A percentile compares a stretch with the other conserved stretches of the same genome.
phyloP scores from a whole-genome alignment of 768 basidiomycete genomes.

The Pisolithus orientalis region DNA sequence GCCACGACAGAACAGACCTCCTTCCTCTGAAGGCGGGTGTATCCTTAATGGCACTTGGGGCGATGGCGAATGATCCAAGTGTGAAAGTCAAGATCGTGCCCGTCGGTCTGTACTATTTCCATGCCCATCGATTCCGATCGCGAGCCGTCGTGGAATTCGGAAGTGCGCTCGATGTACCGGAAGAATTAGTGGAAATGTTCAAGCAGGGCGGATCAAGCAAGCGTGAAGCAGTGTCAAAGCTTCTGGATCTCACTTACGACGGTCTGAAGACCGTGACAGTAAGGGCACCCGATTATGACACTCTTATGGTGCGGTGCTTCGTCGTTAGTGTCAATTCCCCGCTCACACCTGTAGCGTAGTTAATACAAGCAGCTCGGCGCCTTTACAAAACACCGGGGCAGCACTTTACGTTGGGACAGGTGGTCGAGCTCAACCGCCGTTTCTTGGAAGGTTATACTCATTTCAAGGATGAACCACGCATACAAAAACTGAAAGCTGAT shows the following conservation, averaged over 20 bases:
- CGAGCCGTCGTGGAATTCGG: slow-evolving; percentile 98
- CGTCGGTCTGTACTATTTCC: slow-evolving; percentile 71
- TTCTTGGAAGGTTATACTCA: slow-evolving; percentile 89
- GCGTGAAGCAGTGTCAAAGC: slow-evolving; percentile 81
- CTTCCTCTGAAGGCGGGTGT: slow-evolving; percentile 97
- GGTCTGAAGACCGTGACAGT: slow-evolving; percentile 94
- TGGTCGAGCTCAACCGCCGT: slow-evolving; percentile 89
- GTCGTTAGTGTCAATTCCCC: neutral
- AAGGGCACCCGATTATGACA: slow-evolving; percentile 94
- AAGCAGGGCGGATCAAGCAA: slow-evolving; percentile 84
- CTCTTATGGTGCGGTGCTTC: slow-evolving; percentile 76
- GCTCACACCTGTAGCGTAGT: slow-evolving; percentile 35
- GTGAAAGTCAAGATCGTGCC: slow-evolving; percentile 90
- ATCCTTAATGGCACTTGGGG: slow-evolving; percentile 95
- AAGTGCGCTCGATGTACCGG: slow-evolving; percentile 81
- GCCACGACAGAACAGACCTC: slow-evolving; percentile 94
- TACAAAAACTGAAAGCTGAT: slow-evolving; percentile 70
- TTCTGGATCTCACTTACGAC: slow-evolving; percentile 89
- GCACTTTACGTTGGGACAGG: slow-evolving; percentile 89
- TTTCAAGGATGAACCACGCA: slow-evolving; percentile 90
- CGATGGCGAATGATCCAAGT: slow-evolving; percentile 87
- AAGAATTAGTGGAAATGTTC: slow-evolving; percentile 83
- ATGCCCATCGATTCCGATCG: slow-evolving; percentile 85
- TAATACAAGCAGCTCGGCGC: slow-evolving; percentile 92
- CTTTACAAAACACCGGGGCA: slow-evolving; percentile 93